phyloP scores from a whole-genome alignment of 176 grass and related monocot genomes.

The Aegilops speltoides region DNA sequence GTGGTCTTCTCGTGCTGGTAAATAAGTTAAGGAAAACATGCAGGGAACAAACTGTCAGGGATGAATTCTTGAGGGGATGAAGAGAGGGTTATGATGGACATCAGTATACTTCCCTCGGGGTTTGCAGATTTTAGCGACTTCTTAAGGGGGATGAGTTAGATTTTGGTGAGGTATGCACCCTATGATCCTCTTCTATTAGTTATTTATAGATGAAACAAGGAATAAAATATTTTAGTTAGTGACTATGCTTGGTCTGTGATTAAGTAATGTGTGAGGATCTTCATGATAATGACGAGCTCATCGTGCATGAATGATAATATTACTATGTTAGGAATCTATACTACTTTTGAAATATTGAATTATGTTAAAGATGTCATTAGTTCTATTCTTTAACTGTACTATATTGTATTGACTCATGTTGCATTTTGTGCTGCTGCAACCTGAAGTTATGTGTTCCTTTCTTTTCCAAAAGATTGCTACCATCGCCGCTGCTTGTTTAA shows the following conservation, averaged over 20 bases:
- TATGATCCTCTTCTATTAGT: slow-evolving; percentile 25
- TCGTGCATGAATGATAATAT: slow-evolving; percentile 4
- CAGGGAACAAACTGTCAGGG: slow-evolving; percentile 48
- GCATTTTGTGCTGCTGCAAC: slow-evolving; percentile 7
- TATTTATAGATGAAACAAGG: slow-evolving; percentile 3
- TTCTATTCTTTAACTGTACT: neutral
- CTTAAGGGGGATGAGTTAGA: slow-evolving; percentile 61
- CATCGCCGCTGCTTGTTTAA: neutral
- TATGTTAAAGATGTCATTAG: neutral
- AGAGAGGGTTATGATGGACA: slow-evolving; percentile 70
- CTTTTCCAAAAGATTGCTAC: neutral
- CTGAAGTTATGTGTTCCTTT: neutral
- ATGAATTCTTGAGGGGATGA: slow-evolving; percentile 65
- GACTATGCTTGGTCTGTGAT: neutral
- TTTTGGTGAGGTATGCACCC: slow-evolving; percentile 82
- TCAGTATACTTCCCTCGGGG: slow-evolving; percentile 70
- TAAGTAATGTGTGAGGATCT: neutral
- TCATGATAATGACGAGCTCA: neutral
- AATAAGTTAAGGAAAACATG: slow-evolving; percentile 45
- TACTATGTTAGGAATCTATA: neutral
- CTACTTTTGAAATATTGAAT: neutral
- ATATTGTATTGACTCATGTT: neutral
- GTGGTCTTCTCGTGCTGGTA: slow-evolving; percentile 63
- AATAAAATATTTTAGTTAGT: slow-evolving; percentile 4
- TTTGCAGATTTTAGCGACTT: slow-evolving; percentile 95